Conservation (phyloP, 1,284 basidiomycete species). For the Coniophora puteana region DNA sequence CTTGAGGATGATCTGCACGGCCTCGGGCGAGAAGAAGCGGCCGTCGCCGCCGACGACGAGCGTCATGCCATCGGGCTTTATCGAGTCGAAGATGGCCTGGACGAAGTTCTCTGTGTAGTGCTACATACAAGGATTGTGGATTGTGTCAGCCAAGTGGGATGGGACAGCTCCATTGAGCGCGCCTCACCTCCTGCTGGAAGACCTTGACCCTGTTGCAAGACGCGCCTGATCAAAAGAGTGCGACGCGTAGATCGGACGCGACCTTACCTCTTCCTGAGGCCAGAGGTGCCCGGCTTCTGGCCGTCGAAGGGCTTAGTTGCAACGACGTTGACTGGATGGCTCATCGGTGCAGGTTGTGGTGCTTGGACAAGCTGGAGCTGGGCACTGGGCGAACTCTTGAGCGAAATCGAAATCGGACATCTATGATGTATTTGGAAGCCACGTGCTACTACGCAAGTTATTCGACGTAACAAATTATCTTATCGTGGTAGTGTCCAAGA, state of each 20-base stretch:
- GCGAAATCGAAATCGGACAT: not conserved
- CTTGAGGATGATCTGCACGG: conserved; percentile 87
- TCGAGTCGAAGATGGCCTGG: conserved; percentile 91
- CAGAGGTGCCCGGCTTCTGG: conserved; percentile 95
- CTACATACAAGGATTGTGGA: conserved; percentile 38
- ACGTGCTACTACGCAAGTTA: not conserved
- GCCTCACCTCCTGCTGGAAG: conserved; percentile 80
- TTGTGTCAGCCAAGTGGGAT: conserved; percentile 14
- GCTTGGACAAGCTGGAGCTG: not conserved
- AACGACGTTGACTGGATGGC: conserved; percentile 53
- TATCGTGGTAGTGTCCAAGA: not conserved
- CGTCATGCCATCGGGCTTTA: conserved; percentile 79
- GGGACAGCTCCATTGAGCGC: conserved; percentile 9
- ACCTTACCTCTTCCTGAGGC: conserved; percentile 83
- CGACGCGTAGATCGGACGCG: not conserved
- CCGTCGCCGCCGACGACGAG: conserved; percentile 98
- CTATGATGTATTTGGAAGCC: conserved; percentile 1
- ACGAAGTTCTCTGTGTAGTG: conserved; percentile 99
- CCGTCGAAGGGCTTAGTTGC: conserved; percentile 79
- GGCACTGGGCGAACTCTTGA: too few species aligned
- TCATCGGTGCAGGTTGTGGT: conserved; percentile 30
- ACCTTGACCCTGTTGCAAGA: conserved; percentile 74
- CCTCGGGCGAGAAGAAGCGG: conserved; percentile 89
- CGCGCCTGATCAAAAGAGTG: conserved; percentile 11
- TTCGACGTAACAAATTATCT: conserved; percentile 22